Evolutionary conservation across 73 alveolate genomes (phyloP), one percentile per base, ranked within the genome.

Genomic region (Tetrahymena malaccensis): DNA sequence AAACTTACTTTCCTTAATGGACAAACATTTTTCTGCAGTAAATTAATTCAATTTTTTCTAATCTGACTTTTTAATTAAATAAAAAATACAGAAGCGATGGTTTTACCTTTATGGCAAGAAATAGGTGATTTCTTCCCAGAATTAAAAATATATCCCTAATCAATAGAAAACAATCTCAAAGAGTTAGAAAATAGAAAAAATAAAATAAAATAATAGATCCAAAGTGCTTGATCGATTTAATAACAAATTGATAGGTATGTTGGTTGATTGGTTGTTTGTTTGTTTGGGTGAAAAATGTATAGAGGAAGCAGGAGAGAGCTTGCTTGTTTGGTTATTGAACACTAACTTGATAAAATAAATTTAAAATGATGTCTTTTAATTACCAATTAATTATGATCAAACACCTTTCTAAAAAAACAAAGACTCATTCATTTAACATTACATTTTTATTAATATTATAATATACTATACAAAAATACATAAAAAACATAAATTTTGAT

Each of bases 1-100:
- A 85, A 89, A 85, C 95, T 85, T 27, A 50, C 95, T 21, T 95
- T 70, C 44, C 93, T 85, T 27, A 94, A 94, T 85, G 97, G 97
- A 85, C 35, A 95, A 55, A 95, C 84, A 10, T 43, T 43, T 19
- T 95, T 95, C 84, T 16, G 95, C 93, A 95, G 97, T 95, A 70
- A 70, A 27, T 70, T 70, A 70, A 70, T 3, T 70, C 13, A 8
- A 12, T 70, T 22, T 19, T 70, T n/a, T 22, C 31, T 19, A 3
- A 70, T 19, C 17, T 12, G 3, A 70, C 37, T 4, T 70, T 0
- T 70, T 70, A 70, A 70, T 22, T 70, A 35, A 10, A n/a, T n/a
- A 3, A 58, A 1, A 7, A 27, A 70, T 40, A 70, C 4, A 70
- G 89, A 70, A 70, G 89, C 89, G 0, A 70, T 70, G 89, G 89